Conservation (phyloP, 73 alveolate genomes). For the Symbiodinium pilosum region DNA sequence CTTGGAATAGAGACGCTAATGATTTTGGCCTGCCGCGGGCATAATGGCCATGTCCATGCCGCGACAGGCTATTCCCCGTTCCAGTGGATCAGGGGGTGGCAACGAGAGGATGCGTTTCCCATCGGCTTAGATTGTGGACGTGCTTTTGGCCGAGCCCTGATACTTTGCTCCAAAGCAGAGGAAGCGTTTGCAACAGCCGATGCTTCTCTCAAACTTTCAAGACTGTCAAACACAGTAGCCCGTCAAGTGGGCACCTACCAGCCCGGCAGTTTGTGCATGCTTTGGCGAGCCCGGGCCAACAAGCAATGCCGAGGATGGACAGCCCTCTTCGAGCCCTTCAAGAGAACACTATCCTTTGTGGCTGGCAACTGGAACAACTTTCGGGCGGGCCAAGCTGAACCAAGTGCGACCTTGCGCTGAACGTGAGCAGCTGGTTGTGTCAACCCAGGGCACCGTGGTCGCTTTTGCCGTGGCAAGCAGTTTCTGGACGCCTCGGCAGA, state of each 20-base stretch:
- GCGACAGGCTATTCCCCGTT: neutral
- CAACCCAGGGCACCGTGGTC: neutral
- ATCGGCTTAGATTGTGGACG: neutral
- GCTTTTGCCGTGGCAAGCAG: neutral
- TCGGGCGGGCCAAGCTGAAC: slow-evolving; percentile 26
- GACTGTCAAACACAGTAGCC: neutral
- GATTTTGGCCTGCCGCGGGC: neutral
- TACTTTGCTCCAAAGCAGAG: neutral
- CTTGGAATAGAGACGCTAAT: neutral
- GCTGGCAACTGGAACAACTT: slow-evolving; percentile 5
- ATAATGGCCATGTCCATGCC: neutral
- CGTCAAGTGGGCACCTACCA: neutral
- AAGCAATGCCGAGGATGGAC: neutral
- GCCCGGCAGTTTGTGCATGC: slow-evolving; percentile 3
- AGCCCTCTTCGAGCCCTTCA: slow-evolving; percentile 25
- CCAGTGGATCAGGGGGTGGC: neutral
- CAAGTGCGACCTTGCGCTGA: slow-evolving; percentile 2
- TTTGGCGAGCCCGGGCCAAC: neutral
- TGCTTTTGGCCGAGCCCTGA: neutral
- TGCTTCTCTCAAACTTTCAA: neutral
- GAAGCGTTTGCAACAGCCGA: neutral
- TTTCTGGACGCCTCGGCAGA: slow-evolving; percentile 8
- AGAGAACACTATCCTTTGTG: slow-evolving; percentile 8
- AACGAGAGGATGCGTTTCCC: neutral
- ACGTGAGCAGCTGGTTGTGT: neutral